Conservation (phyloP, 2,329 filamentous ascomycete species). For the Bipolaris bicolor region DNA sequence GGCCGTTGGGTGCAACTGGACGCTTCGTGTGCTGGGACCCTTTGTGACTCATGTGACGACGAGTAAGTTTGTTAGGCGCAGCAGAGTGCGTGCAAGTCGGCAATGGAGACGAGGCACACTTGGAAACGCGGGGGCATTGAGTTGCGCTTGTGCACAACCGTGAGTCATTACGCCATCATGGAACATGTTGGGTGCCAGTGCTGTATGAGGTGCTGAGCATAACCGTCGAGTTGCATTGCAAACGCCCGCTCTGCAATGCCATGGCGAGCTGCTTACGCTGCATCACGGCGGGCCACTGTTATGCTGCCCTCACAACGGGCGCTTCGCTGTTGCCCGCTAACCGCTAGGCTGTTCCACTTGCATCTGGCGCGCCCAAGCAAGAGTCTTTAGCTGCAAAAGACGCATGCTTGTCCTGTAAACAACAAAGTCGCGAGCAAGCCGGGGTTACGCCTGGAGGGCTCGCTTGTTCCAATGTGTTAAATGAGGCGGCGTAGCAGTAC, state of each 20-base stretch:
- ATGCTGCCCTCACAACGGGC: background rate
- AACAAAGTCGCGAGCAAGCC: background rate
- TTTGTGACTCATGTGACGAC: slow-evolving; percentile 16
- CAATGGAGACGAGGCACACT: background rate
- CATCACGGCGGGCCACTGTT: background rate
- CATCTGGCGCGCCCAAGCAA: background rate
- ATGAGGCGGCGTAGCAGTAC: slow-evolving; percentile 3
- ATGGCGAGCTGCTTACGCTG: background rate
- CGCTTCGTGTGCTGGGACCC: background rate
- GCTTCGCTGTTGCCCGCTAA: background rate
- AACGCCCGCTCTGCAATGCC: background rate
- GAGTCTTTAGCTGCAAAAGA: background rate
- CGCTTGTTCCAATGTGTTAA: slow-evolving; percentile 1
- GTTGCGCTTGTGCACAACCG: slow-evolving; percentile 2
- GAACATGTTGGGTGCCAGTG: background rate
- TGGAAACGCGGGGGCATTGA: slow-evolving; percentile 1
- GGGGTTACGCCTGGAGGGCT: slow-evolving; percentile 9
- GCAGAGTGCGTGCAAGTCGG: background rate
- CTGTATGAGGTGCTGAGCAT: background rate
- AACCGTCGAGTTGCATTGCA: slow-evolving; percentile 1
- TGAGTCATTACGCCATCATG: slow-evolving; percentile 1
- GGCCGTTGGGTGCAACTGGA: background rate
- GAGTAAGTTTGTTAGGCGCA: background rate
- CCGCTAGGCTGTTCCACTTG: background rate
- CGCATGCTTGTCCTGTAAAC: background rate